Conservation (phyloP, 2,329 filamentous ascomycete genomes). For the Colletotrichum sp. region DNA sequence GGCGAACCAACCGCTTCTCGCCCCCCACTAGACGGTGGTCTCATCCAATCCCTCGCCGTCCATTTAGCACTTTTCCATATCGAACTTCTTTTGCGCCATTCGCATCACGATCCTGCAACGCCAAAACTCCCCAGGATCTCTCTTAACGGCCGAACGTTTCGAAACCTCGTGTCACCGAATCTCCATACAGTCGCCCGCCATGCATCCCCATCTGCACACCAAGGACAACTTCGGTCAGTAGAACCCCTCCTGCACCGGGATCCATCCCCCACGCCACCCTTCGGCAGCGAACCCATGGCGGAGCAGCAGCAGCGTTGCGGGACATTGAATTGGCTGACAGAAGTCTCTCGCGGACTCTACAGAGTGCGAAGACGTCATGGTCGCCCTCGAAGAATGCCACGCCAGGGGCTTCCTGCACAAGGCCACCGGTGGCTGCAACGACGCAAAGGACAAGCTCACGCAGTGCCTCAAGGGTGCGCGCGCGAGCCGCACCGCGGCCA, state of each 20-base stretch:
- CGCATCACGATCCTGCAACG: neutral
- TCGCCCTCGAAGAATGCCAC: slow-evolving; percentile 93
- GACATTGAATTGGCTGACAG: neutral
- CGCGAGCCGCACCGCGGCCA: slow-evolving; percentile 75
- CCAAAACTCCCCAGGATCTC: neutral
- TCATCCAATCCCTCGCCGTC: slow-evolving; percentile 5
- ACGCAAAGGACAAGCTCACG: slow-evolving; percentile 82
- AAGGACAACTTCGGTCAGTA: slow-evolving; percentile 82
- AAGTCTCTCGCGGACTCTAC: neutral
- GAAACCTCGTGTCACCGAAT: neutral
- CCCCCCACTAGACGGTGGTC: neutral
- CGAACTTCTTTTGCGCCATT: neutral
- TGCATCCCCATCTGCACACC: slow-evolving; percentile 98
- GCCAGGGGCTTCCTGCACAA: slow-evolving; percentile 92
- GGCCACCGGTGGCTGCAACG: slow-evolving; percentile 87
- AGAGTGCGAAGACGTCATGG: slow-evolving; percentile 97
- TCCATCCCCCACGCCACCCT: neutral
- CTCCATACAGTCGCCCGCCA: slow-evolving; percentile 38
- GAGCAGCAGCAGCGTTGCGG: neutral
- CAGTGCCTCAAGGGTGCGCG: slow-evolving; percentile 83
- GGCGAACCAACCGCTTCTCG: neutral
- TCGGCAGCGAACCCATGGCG: neutral
- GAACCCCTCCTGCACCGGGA: neutral
- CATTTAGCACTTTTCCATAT: slow-evolving; percentile 4
- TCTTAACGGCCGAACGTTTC: neutral